Conservation (phyloP, 1,139 yeast genomes). For the Eremothecium cymbalariae region DNA sequence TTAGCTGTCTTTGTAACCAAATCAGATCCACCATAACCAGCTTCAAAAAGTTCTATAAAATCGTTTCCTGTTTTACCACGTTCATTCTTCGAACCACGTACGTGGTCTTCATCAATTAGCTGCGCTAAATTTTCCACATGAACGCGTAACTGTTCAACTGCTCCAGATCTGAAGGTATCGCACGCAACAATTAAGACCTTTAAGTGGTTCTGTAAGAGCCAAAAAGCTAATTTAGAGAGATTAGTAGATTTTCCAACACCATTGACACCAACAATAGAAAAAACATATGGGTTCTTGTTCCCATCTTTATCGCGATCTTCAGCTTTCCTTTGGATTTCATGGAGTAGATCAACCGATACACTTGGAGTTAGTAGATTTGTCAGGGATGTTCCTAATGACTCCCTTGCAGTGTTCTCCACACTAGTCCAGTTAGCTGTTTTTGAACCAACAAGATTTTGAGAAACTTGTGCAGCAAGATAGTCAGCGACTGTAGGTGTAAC, state of each 20-base stretch:
- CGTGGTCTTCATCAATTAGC: slow-evolving; percentile 39
- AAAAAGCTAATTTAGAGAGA: slow-evolving; percentile 85
- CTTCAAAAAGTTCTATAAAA: slow-evolving; percentile 75
- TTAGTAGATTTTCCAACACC: slow-evolving; percentile 98
- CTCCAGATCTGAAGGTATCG: slow-evolving; percentile 96
- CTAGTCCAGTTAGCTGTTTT: slow-evolving; percentile 61
- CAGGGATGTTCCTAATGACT: slow-evolving; percentile 65
- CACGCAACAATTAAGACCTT: slow-evolving; percentile 91
- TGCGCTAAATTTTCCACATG: slow-evolving; percentile 80
- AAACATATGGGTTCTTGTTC: slow-evolving; percentile 67
- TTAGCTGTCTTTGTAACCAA: slow-evolving; percentile 91
- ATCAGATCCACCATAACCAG: slow-evolving; percentile 95
- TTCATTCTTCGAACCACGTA: slow-evolving; percentile 29
- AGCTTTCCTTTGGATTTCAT: slow-evolving; percentile 59
- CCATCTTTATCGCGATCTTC: slow-evolving; percentile 20
- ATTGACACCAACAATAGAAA: slow-evolving; percentile 94
- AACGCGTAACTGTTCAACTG: slow-evolving; percentile 91
- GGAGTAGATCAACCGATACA: slow-evolving; percentile 77
- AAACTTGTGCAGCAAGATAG: slow-evolving; percentile 50
- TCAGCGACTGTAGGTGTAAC: slow-evolving; percentile 54
- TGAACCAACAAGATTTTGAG: slow-evolving; percentile 52
- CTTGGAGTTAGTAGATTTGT: slow-evolving; percentile 85
- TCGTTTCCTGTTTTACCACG: slow-evolving; percentile 38
- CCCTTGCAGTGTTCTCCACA: slow-evolving; percentile 51
- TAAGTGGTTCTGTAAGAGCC: slow-evolving; percentile 86